phyloP scores from a whole-genome alignment of 192 early-diverging fungal species.

The Radiomyces spectabilis region DNA sequence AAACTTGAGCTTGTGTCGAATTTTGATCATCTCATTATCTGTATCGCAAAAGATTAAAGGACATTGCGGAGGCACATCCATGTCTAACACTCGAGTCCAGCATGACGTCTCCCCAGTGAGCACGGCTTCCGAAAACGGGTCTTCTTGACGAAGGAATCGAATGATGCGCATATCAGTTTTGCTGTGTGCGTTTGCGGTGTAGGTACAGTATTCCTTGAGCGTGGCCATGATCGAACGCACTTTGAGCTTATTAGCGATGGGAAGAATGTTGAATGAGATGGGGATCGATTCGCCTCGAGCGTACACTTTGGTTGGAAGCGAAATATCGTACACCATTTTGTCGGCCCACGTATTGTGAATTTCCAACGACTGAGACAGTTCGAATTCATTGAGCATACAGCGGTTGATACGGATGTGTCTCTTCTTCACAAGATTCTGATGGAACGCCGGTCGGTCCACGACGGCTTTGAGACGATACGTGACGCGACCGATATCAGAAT shows the following conservation, averaged over 20 bases:
- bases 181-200: conserved; percentile 16
- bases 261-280: conserved; percentile 36
- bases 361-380: conserved; percentile 39
- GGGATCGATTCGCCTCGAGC: conserved; percentile 44
- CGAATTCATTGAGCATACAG: conserved; percentile 39
- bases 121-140: background rate
- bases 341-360: conserved; percentile 48
- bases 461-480: conserved; percentile 41
- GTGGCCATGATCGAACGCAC: conserved; percentile 32
- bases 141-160: background rate
- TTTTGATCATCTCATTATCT: conserved; percentile 23
- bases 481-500: conserved; percentile 36
- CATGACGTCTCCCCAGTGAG: background rate
- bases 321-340: conserved; percentile 50
- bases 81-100: conserved; percentile 4
- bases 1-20: conserved; percentile 28
- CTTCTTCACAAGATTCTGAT: conserved; percentile 29
- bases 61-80: background rate
- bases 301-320: conserved; percentile 41
- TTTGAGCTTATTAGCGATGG: conserved; percentile 36
- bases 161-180: conserved; percentile 13
- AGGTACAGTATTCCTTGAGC: conserved; percentile 50
- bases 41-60: conserved; percentile 19
- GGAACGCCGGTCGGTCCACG: conserved; percentile 44
- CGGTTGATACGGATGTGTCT: conserved; percentile 34